Evolutionary conservation across 2,329 filamentous ascomycete genomes (phyloP), one percentile per base, ranked within the genome.

Genomic region (Akanthomyces lecanii): DNA sequence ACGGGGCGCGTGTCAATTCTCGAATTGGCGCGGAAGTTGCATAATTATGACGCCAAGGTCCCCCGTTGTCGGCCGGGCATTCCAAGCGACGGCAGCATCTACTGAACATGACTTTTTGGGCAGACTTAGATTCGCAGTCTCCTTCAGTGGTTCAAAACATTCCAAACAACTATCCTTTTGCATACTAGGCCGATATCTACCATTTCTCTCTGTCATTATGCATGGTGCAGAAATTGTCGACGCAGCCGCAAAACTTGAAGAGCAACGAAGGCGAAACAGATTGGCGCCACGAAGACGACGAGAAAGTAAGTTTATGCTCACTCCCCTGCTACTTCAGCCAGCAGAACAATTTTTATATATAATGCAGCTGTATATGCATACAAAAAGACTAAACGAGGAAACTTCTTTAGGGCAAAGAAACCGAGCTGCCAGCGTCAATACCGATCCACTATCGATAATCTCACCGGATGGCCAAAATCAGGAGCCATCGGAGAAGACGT

Each of bases 251-350:
- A 61, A 61, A 52, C 59, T 61, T 21, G 59, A 61, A 25, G 59
- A 61, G 42, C 50, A 47, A 48, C 59, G 59, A 36, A 14, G 40
- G 25, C 47, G 59, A 53, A 61, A 61, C 40, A 54, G 59, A 61
- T 30, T 61, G 10, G 59, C 59, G 11, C 59, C 54, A 36, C 59
- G 59, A 30, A 28, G 59, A 38, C 59, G 59, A 5, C 48, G 59
- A 25, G 59, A 61, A 25, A 61, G 59, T 61, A 47, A 53, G 50
- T 38, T 8, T 2, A 36, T 25, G 28, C 30, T 2, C 6, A 4
- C 4, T 30, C 4, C 4, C 6, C 23, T 38, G 5, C 28, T 21
- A 4, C 10, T 14, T 8, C 23, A 36, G 12, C 12, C 48, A 25
- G 28, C 12, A 23, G n/a, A 16, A 2, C 16, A 44, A 30, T 30